Evolutionary conservation across 495 filamentous ascomycete genomes (phyloP).

Genomic region (Hypoxylon rickii): DNA sequence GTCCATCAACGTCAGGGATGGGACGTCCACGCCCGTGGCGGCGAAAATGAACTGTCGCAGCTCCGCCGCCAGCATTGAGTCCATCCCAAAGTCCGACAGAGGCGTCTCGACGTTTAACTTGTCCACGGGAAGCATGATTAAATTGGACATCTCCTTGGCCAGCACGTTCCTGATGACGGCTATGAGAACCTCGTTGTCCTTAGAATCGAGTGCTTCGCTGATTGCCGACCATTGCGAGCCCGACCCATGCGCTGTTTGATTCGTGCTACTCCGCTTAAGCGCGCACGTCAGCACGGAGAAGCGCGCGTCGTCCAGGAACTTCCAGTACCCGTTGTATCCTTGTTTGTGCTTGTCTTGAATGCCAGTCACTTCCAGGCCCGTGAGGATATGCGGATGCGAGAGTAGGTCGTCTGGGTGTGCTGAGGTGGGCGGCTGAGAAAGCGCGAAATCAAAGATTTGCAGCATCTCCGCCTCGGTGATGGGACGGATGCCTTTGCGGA

Average conservation of each 20-base stretch:
- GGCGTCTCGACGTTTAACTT: slow-evolving; percentile 31
- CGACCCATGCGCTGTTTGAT: background rate
- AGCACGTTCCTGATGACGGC: slow-evolving; percentile 20
- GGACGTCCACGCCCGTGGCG: slow-evolving; percentile 40
- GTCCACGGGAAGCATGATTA: slow-evolving; percentile 38
- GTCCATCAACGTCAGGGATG: slow-evolving; percentile 20
- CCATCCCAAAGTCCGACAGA: slow-evolving; percentile 40
- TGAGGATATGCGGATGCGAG: slow-evolving; percentile 25
- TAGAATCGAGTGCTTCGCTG: background rate
- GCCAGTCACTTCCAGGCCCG: slow-evolving; percentile 24
- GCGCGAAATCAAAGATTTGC: slow-evolving; percentile 38
- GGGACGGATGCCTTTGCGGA: slow-evolving; percentile 30
- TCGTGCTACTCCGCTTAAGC: background rate
- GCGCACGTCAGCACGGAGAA: background rate
- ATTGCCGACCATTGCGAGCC: background rate
- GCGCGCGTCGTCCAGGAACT: background rate
- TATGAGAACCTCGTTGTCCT: background rate
- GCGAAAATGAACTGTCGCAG: slow-evolving; percentile 38
- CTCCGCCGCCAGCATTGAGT: slow-evolving; percentile 49
- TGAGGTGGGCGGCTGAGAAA: background rate
- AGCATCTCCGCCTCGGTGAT: slow-evolving; percentile 42
- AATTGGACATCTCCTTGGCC: slow-evolving; percentile 27
- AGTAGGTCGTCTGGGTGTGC: background rate
- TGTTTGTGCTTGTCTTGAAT: background rate
- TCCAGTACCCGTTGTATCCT: background rate